These are phyloP conservation scores for Cladophialophora bantiana DNA, from an alignment of 2,329 filamentous ascomycete genomes.

Conservation along the genomic window DNA sequence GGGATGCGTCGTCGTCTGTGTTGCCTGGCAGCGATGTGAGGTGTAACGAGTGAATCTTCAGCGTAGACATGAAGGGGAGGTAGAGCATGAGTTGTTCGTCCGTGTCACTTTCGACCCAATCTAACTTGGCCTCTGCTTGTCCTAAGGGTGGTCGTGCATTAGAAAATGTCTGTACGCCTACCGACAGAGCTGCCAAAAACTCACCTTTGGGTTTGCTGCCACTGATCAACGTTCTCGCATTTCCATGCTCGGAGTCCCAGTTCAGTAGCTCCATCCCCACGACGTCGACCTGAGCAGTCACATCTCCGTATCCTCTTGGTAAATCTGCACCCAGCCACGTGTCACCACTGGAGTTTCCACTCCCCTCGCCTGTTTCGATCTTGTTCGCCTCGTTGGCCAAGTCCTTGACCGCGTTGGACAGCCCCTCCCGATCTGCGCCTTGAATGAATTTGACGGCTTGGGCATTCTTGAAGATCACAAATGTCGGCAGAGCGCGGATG, in stretches of 20 bases:
- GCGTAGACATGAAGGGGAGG: slow-evolving; percentile 82
- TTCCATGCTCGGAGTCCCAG: slow-evolving; percentile 76
- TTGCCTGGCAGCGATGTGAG: slow-evolving; percentile 78
- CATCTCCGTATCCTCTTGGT: slow-evolving; percentile 81
- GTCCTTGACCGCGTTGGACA: slow-evolving; percentile 74
- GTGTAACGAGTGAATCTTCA: slow-evolving; percentile 88
- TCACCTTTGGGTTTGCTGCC: slow-evolving; percentile 63
- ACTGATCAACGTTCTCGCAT: slow-evolving; percentile 77
- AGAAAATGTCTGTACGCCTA: neutral
- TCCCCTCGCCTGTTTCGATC: slow-evolving; percentile 50
- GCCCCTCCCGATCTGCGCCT: slow-evolving; percentile 74
- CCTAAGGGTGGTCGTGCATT: slow-evolving; percentile 41
- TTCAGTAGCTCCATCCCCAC: slow-evolving; percentile 87
- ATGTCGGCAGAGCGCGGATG: slow-evolving; percentile 85
- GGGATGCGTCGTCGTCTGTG: slow-evolving; percentile 68
- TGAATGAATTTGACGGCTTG: slow-evolving; percentile 71
- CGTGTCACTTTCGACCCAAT: slow-evolving; percentile 96
- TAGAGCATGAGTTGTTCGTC: slow-evolving; percentile 96
- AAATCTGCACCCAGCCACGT: slow-evolving; percentile 76
- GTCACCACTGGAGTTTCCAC: slow-evolving; percentile 53
- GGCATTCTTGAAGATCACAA: slow-evolving; percentile 82
- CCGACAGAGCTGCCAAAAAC: slow-evolving; percentile 51
- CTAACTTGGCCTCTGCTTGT: slow-evolving; percentile 64
- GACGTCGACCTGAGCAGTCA: slow-evolving; percentile 81
- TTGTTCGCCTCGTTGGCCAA: slow-evolving; percentile 69